Evolutionary conservation across 2,329 filamentous ascomycete species (phyloP), one percentile per base, ranked within the genome.

Genomic region (Dissoconium aciculare): DNA sequence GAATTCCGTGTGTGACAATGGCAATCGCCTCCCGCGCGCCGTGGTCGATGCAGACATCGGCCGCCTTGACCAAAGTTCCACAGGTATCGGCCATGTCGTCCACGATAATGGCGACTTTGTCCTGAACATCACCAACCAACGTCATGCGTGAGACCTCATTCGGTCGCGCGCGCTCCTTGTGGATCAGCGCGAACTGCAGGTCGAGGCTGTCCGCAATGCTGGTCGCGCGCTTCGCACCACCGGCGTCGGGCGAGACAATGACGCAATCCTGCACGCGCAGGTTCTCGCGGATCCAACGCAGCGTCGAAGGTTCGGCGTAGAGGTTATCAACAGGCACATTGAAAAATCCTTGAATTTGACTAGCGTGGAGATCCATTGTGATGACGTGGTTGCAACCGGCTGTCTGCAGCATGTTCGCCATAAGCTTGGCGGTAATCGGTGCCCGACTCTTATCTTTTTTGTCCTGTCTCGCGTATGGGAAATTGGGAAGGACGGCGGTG

Each of bases 31-130:
- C 74, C 43, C 73, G 74, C 2, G 89, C 87, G 17, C 83, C 82
- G 50, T 94, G 78, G 46, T 82, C 69, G 55, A 87, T 81, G 31
- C 95, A 71, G 0, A 85, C 87, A 34, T 82, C 76, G 11, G 87
- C 89, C 3, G 85, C 89, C 62, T 95, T 95, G 55, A 68, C 72
- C 9, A 80, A 64, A 2, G 83, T 93, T 44, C 84, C 84, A 55
- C 85, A 94, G 3, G 87, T 94, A 53, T 95, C 87, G 17, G 85
- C 85, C 83, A 95, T 94, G 54, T 95, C 87, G 54, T 95, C 87
- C 28, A 98, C 87, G 28, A 98, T 74, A 51, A 98, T 94, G 37
- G 87, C 87, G 16, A 87, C 76, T 62, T 89, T 89, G 60, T 81
- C 80, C 43, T 74, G 70, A 27, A 95, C 89, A 43, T 91, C 84